Evolutionary conservation across 148 eudicot species (phyloP), one percentile per base, ranked within the genome.

Genomic region (Fagopyrum tataricum): DNA sequence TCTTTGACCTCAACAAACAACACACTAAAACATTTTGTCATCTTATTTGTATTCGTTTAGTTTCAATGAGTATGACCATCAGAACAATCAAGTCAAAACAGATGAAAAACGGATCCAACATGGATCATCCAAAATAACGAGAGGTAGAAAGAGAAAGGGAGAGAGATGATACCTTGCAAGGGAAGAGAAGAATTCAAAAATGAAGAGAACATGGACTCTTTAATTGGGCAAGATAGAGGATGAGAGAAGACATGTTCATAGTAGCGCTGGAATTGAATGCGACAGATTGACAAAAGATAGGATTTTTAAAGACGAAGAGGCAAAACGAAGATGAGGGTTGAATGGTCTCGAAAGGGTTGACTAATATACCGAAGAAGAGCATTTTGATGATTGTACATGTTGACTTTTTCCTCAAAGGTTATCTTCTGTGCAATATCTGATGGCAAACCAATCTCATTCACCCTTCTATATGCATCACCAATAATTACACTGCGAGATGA

Each of bases 401-500:
- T 94, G 11, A 94, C 98, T 49, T 89, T 87, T 79, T 93, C 98
- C 71, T 90, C 91, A 46, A 93, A 90, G 0, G 98, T 90, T 47
- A 93, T 93, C 43, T 82, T 85, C 23, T 88, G 96, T 4, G 98
- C 98, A 44, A 95, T 87, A 76, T 95, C 97, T 69, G 79, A 84
- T 0, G 98, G 98, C 55, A 95, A 71, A 23, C 98, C 98, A 72
- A 95, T 87, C 78, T 91, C 98, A 71, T 84, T 79, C 31, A 95
- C 97, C 43, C 86, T 81, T 79, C 83, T 88, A 76, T 83, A 95
- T 11, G 93, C 86, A 55, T 95, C 98, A 0, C 98, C 98, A 1
- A 96, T 95, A 17, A 95, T 90, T 37, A 95, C 97, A 73, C 96
- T 89, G 17, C 98, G 85, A 10, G 98, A 95, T n/a, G 98, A 91